Percentiles rank a stretch among this genome's conserved stretches.
phyloP scores from a whole-genome alignment of 768 basidiomycete genomes.

The Leucosporidium creatinivorum region DNA sequence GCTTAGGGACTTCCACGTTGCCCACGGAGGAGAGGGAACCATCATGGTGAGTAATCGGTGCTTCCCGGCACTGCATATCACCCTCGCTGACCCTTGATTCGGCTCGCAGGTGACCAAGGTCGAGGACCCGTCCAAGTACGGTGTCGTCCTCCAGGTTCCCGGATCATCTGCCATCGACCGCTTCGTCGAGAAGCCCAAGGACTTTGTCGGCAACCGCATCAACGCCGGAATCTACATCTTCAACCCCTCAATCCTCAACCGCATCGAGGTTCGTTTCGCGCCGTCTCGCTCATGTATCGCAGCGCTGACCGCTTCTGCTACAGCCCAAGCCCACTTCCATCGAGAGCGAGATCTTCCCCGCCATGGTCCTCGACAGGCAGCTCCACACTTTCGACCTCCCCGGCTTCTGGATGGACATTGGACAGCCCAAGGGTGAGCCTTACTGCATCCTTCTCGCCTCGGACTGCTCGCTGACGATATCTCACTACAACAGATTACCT shows the following conservation, averaged over 20 bases:
- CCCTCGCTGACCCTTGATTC: neutral
- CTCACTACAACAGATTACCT: slow-evolving; percentile 25
- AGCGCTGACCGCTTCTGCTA: neutral
- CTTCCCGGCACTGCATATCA: neutral
- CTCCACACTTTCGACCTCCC: slow-evolving; percentile 48
- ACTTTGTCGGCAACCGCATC: slow-evolving; percentile 49
- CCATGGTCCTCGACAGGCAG: slow-evolving; percentile 45
- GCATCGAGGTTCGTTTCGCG: slow-evolving; percentile 43
- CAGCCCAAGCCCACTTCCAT: slow-evolving; percentile 48
- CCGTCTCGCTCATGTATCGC: no score
- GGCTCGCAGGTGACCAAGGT: slow-evolving; percentile 45
- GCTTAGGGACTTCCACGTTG: slow-evolving; percentile 48
- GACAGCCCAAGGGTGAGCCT: slow-evolving; percentile 44
- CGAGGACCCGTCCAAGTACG: slow-evolving; percentile 48
- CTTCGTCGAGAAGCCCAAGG: slow-evolving; percentile 50
- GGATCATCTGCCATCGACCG: slow-evolving; percentile 46
- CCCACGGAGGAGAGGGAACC: slow-evolving; percentile 47
- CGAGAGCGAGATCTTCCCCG: slow-evolving; percentile 49
- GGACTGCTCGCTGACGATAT: no score
- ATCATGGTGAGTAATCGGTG: slow-evolving; percentile 42
- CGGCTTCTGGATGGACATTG: slow-evolving; percentile 50
- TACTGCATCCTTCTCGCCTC: neutral
- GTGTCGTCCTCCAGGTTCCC: slow-evolving; percentile 47
- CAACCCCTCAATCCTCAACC: slow-evolving; percentile 48
- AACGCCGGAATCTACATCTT: slow-evolving; percentile 52